These are phyloP conservation scores for Aspergillus sp. DNA, from an alignment of 2,329 filamentous ascomycete species.

Conservation along the genomic window DNA sequence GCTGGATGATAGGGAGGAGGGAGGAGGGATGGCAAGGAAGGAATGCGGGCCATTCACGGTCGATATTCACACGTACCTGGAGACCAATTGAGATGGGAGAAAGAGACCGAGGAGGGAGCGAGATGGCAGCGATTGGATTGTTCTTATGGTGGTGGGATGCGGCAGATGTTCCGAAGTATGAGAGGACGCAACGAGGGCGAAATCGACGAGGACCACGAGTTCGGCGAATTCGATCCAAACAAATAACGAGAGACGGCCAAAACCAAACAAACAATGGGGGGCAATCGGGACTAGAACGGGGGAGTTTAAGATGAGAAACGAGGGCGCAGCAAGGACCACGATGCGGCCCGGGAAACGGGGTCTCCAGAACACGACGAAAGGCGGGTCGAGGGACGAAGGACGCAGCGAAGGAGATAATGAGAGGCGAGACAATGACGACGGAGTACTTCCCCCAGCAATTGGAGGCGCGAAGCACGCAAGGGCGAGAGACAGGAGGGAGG, in stretches of 20 bases:
- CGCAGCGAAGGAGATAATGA: neutral
- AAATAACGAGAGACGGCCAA: neutral
- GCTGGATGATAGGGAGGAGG: constrained; percentile 20
- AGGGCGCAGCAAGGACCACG: constrained; percentile 10
- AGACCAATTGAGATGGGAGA: neutral
- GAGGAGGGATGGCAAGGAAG: constrained; percentile 15
- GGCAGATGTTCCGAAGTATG: constrained; percentile 4
- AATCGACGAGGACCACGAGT: constrained; percentile 16
- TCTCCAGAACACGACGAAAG: no score
- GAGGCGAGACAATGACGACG: neutral
- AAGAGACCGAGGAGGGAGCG: constrained; percentile 6
- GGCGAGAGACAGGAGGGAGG: neutral
- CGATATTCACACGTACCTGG: constrained; percentile 19
- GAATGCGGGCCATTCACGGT: constrained; percentile 29
- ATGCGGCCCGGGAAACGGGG: constrained; percentile 1
- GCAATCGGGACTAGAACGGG: neutral
- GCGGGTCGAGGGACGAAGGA: neutral
- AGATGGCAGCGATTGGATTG: neutral
- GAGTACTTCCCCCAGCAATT: neutral
- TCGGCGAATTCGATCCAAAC: constrained; percentile 15
- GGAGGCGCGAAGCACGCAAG: neutral
- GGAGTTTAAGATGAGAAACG: neutral
- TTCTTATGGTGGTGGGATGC: constrained; percentile 9
- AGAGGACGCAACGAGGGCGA: constrained; percentile 7
- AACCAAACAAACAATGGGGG: constrained; percentile 1